Base-by-base conservation (phyloP, 2,329 filamentous ascomycete genomes). In the Aschersonia sp. region DNA sequence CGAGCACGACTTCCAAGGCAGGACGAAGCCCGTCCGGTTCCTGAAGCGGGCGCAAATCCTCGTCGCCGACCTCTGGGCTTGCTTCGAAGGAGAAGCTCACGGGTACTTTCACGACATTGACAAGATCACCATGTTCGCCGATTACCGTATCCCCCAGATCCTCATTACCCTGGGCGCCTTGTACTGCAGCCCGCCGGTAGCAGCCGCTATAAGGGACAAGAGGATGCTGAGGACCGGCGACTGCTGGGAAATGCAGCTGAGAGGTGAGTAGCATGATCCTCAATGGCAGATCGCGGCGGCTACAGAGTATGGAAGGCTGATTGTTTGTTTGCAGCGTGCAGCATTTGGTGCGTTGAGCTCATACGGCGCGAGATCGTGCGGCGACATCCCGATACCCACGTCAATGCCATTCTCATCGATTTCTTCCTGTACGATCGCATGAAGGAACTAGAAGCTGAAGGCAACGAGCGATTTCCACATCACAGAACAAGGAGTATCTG, bases 71-170 rank as follows among this genome's bases (percentile, higher is more conserved):
- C 63, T 97, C 1, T 98, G 94, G 94, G 94, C 92, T 4, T 94
- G 89, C 53, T 97, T 97, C 62, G 79, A 91, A 47, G 89, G 88
- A 44, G 72, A 83, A 54, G 73, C 77, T 30, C 89, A 82, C 58
- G 94, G 92, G 32, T 71, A 75, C 31, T 98, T 98, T 64, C 61
- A 79, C 49, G 92, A 98, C 61, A 95, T 98, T 56, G 84, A 92
- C 66, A 88, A 89, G 62, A 84, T 98, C 58, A 98, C 92, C 51
- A 97, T 97, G 83, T 98, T 98, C 70, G 89, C 92, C 59, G 92
- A 98, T 68, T 98, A 98, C 61, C 84, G 92, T 43, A 84, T 98
- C 47, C 94, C 94, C 10, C 92, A 98, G 67, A 92, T 96, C 56
- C 75, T 98, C 35, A 80, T 89, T 57, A 80, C 80, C 7, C 72